A percentile compares a stretch with the other conserved stretches of the same genome.
These are phyloP conservation scores for Cryptosporidium andersoni DNA, from an alignment of 169 alveolate species.

Conservation along the genomic window DNA sequence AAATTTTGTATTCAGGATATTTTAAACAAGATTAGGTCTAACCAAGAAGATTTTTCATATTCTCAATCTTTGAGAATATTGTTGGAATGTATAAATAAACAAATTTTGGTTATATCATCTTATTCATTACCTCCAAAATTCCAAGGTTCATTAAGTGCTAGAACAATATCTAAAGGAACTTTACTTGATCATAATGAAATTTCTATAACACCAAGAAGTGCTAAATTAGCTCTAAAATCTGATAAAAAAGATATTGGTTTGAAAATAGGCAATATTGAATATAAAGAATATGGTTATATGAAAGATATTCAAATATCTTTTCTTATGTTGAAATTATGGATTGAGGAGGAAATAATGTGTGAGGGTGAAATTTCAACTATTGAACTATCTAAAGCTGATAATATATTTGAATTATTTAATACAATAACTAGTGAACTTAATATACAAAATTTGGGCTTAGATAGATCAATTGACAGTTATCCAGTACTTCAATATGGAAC, in stretches of 20 bases:
- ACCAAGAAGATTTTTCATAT: not conserved
- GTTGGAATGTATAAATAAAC: no score
- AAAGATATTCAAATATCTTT: not conserved
- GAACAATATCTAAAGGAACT: no score
- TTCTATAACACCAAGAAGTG: no score
- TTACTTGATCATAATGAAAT: no score
- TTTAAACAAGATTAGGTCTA: constrained; percentile 6
- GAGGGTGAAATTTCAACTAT: constrained; percentile 7
- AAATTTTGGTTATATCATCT: no score
- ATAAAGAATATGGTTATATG: no score
- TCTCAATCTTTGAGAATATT: no score
- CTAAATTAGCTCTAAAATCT: no score
- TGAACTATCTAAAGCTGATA: not conserved
- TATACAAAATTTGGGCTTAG: not conserved
- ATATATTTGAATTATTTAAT: not conserved
- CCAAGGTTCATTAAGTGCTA: no score
- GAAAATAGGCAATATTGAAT: no score
- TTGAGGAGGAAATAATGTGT: constrained; percentile 35
- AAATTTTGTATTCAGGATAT: constrained; percentile 25
- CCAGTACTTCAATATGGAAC: constrained; percentile 14
- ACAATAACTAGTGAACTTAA: not conserved
- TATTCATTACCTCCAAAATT: no score
- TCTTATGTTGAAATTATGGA: constrained; percentile 29
- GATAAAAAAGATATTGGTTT: no score
- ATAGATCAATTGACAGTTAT: not conserved